Percentiles rank a stretch among this genome's conserved stretches.
Evolutionary conservation across 306 rosid genomes (phyloP).

Genomic region (Trifolium subterraneum): DNA sequence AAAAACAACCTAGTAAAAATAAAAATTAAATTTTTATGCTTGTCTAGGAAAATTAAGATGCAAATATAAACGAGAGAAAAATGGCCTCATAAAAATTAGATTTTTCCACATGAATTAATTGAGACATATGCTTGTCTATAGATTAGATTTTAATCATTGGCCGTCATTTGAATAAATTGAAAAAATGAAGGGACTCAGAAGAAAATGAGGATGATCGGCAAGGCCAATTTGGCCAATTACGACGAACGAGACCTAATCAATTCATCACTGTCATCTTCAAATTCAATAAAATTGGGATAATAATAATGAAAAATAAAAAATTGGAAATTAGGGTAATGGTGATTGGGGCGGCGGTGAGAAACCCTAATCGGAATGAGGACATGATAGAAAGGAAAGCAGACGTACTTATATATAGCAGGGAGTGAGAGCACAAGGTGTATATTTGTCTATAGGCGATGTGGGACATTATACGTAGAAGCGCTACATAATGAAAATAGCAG

Average conservation of each 20-base stretch:
- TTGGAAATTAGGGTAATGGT: too few relatives aligned
- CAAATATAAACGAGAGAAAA: not conserved
- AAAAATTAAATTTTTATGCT: too few relatives aligned
- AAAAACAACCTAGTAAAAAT: too few relatives aligned
- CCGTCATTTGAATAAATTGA: constrained; percentile 12
- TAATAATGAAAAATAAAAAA: too few relatives aligned
- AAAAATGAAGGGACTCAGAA: not conserved
- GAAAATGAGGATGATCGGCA: not conserved
- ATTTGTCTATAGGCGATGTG: too few relatives aligned
- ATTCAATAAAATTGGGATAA: not conserved
- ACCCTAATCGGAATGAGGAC: not conserved
- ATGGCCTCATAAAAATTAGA: constrained; percentile 88
- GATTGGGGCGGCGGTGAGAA: not conserved
- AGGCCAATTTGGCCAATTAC: not conserved
- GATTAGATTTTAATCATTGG: constrained; percentile 62
- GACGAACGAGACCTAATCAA: not conserved
- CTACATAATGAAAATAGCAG: too few relatives aligned
- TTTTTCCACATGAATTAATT: constrained; percentile 61
- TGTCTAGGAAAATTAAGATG: too few relatives aligned
- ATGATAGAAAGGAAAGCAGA: not conserved
- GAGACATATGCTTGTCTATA: constrained; percentile 93
- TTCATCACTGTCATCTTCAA: not conserved
- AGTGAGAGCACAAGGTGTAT: too few relatives aligned
- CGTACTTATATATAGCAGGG: not conserved
- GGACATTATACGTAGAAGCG: too few relatives aligned